phyloP scores from a whole-genome alignment of 2,329 filamentous ascomycete genomes.

The Drechslerella coelobrocha region DNA sequence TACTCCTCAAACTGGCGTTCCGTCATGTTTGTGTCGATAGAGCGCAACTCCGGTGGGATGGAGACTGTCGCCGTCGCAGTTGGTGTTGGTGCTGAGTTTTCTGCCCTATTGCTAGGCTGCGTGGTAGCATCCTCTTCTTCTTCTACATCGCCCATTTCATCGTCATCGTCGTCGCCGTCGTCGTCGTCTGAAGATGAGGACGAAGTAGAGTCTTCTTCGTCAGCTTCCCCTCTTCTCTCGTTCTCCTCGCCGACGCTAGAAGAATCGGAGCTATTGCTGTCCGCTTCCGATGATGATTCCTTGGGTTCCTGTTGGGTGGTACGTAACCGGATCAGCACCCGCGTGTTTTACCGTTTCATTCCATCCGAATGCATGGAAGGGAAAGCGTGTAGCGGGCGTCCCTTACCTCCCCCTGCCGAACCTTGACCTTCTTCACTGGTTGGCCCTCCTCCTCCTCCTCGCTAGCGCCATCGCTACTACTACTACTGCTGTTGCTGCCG shows the following conservation, averaged over 20 bases:
- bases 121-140: not conserved
- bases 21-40: constrained; percentile 15
- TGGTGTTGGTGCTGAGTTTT: constrained; percentile 15
- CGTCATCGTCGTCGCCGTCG: constrained; percentile 13
- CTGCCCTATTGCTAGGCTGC: not conserved
- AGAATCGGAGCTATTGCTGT: constrained; percentile 5
- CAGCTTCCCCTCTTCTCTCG: constrained; percentile 34
- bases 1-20: constrained; percentile 49
- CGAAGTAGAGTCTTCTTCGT: constrained; percentile 10
- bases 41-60: constrained; percentile 29
- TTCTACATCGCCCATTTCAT: constrained; percentile 13
- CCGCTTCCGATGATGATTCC: constrained; percentile 10
- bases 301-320: not conserved
- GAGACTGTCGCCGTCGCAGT: constrained; percentile 19
- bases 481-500: constrained; percentile 40
- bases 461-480: constrained; percentile 34
- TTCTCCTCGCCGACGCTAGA: too few species aligned
- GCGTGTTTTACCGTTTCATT: not conserved
- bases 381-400: not conserved
- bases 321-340: constrained; percentile 1
- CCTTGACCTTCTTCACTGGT: constrained; percentile 27
- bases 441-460: constrained; percentile 9
- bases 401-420: constrained; percentile 28
- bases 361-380: not conserved
- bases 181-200: constrained; percentile 8